These are phyloP conservation scores for Harrya chromipes DNA, from an alignment of 768 basidiomycete species.

Conservation along the genomic window DNA sequence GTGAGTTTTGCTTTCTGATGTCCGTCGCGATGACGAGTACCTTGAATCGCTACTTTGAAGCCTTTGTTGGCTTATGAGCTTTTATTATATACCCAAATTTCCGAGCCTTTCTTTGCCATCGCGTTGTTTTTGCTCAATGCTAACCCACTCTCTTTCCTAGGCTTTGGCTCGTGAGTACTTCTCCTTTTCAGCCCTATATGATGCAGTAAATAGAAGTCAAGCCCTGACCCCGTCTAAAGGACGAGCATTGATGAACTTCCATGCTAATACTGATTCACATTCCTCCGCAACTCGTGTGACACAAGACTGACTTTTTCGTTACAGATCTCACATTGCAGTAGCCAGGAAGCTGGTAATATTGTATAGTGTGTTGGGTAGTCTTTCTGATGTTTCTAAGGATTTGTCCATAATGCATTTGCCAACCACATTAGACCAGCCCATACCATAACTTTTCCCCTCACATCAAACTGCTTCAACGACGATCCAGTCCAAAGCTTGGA, in stretches of 20 bases:
- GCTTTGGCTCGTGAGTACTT: constrained; percentile 33
- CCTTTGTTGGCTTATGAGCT: constrained; percentile 56
- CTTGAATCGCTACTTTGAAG: constrained; percentile 90
- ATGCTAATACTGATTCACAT: constrained; percentile 81
- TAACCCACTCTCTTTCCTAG: constrained; percentile 7
- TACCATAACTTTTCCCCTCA: constrained; percentile 41
- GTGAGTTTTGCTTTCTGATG: constrained; percentile 30
- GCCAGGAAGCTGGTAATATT: background rate
- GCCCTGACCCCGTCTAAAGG: constrained; percentile 79
- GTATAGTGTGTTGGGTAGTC: constrained; percentile 3
- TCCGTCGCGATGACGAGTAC: constrained; percentile 54
- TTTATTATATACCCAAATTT: constrained; percentile 89
- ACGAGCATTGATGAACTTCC: constrained; percentile 72
- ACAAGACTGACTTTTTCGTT: constrained; percentile 9
- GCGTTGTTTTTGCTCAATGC: constrained; percentile 1
- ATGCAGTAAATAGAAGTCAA: constrained; percentile 88
- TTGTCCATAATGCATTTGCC: constrained; percentile 58
- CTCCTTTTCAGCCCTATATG: constrained; percentile 34
- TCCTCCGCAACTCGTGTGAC: background rate
- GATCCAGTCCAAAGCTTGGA: constrained; percentile 31
- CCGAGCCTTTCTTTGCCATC: constrained; percentile 45
- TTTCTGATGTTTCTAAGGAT: constrained; percentile 16
- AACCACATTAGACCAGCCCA: constrained; percentile 56
- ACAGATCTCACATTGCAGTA: constrained; percentile 5
- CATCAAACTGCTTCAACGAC: constrained; percentile 36